phyloP scores from a whole-genome alignment of 1,284 basidiomycete species.

The Mycosarcoma maydis region DNA sequence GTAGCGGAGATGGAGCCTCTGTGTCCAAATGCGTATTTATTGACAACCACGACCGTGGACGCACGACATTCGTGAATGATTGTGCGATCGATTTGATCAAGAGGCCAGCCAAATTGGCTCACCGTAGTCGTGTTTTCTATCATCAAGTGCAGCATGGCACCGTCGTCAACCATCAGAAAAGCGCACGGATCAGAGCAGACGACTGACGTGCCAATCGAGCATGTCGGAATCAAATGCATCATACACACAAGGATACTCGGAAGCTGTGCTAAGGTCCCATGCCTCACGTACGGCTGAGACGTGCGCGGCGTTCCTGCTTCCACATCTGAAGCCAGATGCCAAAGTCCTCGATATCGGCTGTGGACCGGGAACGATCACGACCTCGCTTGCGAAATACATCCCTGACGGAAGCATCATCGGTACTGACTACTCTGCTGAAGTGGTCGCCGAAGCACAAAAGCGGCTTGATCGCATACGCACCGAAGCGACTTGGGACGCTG shows the following conservation, averaged over 20 bases:
- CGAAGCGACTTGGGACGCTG: neutral
- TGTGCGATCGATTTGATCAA: too few species aligned
- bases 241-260: constrained; percentile 41
- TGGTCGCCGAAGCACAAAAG: constrained; percentile 23
- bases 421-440: constrained; percentile 26
- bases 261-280: constrained; percentile 34
- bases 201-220: neutral
- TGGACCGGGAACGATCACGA: constrained; percentile 41
- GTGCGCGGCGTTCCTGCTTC: constrained; percentile 31
- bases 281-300: constrained; percentile 33
- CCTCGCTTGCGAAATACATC: constrained; percentile 20
- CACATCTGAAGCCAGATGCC: constrained; percentile 17
- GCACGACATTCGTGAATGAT: too few species aligned
- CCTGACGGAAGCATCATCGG: constrained; percentile 27
- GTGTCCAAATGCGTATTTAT: too few species aligned
- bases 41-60: too few species aligned
- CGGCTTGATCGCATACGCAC: neutral
- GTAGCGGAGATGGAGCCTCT: too few species aligned
- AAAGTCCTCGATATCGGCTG: constrained; percentile 37
- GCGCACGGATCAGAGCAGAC: neutral
- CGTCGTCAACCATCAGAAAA: neutral
- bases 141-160: too few species aligned
- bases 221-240: neutral
- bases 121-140: too few species aligned
- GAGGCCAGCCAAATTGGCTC: too few species aligned